A percentile compares a stretch with the other conserved stretches of the same genome.
phyloP scores from a whole-genome alignment of 148 eudicot genomes.

The Persicaria tinctoria region DNA sequence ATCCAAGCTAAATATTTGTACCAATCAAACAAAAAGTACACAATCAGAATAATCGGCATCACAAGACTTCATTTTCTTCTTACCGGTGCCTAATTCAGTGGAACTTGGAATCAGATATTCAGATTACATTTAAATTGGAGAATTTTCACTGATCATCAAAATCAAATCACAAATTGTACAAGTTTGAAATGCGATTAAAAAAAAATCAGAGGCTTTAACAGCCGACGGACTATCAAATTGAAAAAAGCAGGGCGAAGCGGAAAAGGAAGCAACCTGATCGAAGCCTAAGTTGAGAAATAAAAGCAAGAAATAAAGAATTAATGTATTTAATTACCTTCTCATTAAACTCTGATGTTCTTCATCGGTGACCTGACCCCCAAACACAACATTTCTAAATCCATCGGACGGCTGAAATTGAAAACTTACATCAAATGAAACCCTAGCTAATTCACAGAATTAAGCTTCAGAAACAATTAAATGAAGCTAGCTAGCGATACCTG shows the following conservation, averaged over 20 bases:
- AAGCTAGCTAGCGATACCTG: background rate
- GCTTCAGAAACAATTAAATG: background rate
- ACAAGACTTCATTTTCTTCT: background rate
- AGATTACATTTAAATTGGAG: background rate
- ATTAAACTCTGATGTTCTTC: background rate
- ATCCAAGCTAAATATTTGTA: no score
- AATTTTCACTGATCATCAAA: background rate
- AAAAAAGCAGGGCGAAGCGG: background rate
- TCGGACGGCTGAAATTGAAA: constrained; percentile 1
- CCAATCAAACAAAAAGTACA: no score
- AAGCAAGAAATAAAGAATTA: no score
- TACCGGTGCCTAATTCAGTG: background rate
- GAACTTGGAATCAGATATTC: background rate
- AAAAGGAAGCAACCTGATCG: background rate
- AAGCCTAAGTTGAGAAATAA: background rate
- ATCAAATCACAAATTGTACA: background rate
- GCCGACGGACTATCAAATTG: background rate
- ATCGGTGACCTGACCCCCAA: constrained; percentile 5
- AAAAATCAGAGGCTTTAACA: background rate
- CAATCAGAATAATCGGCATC: background rate
- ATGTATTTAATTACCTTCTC: background rate
- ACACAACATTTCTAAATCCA: constrained; percentile 2
- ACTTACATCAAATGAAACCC: background rate
- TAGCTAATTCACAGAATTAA: background rate
- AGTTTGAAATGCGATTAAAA: background rate